Evolutionary conservation across 805 yeast species (phyloP).

Genomic region (Hanseniaspora lachancei): DNA sequence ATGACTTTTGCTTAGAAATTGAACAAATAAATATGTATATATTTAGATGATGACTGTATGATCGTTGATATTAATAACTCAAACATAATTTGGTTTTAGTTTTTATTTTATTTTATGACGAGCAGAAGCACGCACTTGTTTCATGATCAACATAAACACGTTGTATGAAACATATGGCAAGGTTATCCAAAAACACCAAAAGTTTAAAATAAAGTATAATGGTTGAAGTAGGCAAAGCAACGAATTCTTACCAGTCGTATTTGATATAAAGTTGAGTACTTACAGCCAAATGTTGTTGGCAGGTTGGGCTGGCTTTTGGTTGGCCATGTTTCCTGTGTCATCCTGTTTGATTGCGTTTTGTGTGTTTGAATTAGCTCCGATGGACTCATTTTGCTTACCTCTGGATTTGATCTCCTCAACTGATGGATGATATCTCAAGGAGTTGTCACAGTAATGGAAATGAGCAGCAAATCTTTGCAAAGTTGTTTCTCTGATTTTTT

Average conservation of each 20-base stretch:
- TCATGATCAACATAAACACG: too few relatives aligned
- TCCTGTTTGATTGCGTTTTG: neutral
- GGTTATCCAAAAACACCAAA: neutral
- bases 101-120: neutral
- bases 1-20: too few relatives aligned
- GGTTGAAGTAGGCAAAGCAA: neutral
- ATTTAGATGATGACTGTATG: too few relatives aligned
- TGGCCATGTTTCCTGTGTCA: neutral
- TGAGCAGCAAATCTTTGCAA: conserved; percentile 28
- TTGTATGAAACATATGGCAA: too few relatives aligned
- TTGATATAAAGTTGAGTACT: neutral
- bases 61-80: neutral
- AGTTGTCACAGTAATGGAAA: conserved; percentile 25
- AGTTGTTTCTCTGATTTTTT: conserved; percentile 25
- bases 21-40: too few relatives aligned
- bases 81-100: neutral
- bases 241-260: too few relatives aligned
- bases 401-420: conserved; percentile 25
- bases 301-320: conserved; percentile 1
- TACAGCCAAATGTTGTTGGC: conserved; percentile 13
- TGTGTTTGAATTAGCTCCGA: neutral
- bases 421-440: conserved; percentile 26
- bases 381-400: neutral
- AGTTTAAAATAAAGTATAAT: neutral
- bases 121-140: too few relatives aligned